These are phyloP conservation scores for Corniculantispora saksenae DNA, from an alignment of 2,329 filamentous ascomycete genomes.

Conservation along the genomic window DNA sequence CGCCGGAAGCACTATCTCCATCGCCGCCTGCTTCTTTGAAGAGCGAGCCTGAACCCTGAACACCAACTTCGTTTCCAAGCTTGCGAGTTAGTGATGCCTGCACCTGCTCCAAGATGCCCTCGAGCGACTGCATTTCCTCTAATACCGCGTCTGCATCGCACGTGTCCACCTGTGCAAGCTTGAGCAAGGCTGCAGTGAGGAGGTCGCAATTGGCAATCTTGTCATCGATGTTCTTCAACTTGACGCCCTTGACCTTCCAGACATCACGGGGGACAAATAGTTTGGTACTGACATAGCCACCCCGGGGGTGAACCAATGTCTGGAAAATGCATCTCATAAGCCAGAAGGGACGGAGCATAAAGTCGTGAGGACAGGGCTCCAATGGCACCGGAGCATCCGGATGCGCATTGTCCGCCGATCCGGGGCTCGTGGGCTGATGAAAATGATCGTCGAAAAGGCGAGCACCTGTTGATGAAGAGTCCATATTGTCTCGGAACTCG, in stretches of 20 bases:
- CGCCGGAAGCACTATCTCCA: conserved; percentile 39
- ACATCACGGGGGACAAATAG: conserved; percentile 91
- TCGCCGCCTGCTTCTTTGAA: conserved; percentile 70
- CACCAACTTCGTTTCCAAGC: conserved; percentile 89
- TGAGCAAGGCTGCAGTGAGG: conserved; percentile 83
- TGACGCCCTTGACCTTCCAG: conserved; percentile 92
- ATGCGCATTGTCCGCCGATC: conserved; percentile 64
- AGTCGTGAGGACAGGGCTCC: conserved; percentile 88
- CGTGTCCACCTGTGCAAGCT: conserved; percentile 80
- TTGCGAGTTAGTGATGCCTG: conserved; percentile 77
- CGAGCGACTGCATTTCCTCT: conserved; percentile 90
- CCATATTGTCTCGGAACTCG: conserved; percentile 59
- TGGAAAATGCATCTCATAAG: conserved; percentile 93
- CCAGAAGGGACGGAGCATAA: conserved; percentile 94
- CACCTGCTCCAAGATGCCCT: conserved; percentile 82
- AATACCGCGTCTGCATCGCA: conserved; percentile 88
- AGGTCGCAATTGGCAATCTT: conserved; percentile 91
- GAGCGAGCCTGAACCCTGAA: conserved; percentile 69
- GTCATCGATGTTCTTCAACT: conserved; percentile 87
- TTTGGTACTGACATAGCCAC: conserved; percentile 87
- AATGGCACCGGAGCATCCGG: conserved; percentile 72
- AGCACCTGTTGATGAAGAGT: conserved; percentile 65
- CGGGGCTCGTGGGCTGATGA: conserved; percentile 64
- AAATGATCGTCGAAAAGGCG: conserved; percentile 85
- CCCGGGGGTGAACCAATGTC: conserved; percentile 85